phyloP scores from a whole-genome alignment of 1,284 basidiomycete species.

The Sparassis latifolia region DNA sequence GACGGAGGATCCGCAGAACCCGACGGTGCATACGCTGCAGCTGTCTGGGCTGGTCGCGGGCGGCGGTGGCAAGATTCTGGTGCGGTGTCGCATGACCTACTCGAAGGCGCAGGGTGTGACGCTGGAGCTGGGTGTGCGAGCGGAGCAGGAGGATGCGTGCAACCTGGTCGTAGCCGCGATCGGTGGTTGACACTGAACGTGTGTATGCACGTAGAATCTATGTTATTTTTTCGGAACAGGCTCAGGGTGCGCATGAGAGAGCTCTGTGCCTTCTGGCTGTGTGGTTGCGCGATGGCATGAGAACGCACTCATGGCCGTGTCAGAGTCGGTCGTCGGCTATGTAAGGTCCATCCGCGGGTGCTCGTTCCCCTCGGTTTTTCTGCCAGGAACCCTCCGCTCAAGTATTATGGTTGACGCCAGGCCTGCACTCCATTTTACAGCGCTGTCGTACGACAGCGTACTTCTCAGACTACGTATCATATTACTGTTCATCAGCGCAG shows the following conservation, averaged over 20 bases:
- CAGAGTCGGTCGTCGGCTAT: not conserved
- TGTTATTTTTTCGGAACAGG: too few species aligned
- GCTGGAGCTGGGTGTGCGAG: conserved; percentile 88
- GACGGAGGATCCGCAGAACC: conserved; percentile 73
- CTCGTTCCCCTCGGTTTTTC: too few species aligned
- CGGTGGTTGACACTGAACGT: conserved; percentile 38
- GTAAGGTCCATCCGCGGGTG: too few species aligned
- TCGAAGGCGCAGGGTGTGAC: conserved; percentile 90
- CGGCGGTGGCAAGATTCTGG: conserved; percentile 90
- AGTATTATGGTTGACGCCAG: too few species aligned
- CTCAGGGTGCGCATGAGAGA: not conserved
- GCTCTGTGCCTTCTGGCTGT: not conserved
- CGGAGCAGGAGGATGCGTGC: conserved; percentile 84
- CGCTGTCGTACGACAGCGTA: too few species aligned
- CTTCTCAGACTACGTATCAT: too few species aligned
- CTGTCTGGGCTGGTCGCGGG: conserved; percentile 85
- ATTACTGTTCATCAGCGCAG: too few species aligned
- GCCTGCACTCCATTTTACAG: too few species aligned
- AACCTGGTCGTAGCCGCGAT: conserved; percentile 89
- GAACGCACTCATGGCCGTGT: too few species aligned
- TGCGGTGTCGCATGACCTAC: conserved; percentile 93
- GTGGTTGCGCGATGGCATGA: too few species aligned
- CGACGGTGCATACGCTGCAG: conserved; percentile 91
- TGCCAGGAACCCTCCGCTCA: too few species aligned
- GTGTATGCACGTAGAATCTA: conserved; percentile 1